Conservation (phyloP, 129 eudicot species). For the Oenanthe sinensis region DNA sequence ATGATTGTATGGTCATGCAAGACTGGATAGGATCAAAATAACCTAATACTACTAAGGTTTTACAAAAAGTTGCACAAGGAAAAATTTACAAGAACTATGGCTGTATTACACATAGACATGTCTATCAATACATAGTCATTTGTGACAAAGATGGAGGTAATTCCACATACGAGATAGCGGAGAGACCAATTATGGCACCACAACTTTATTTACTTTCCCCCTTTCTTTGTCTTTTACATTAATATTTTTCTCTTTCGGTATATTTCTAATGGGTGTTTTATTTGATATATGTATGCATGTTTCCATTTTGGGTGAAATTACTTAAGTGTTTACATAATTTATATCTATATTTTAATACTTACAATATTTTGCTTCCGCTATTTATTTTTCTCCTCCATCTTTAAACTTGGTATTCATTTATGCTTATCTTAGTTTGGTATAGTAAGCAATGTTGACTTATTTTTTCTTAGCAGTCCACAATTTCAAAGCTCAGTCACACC, state of each 20-base stretch:
- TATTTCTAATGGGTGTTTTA: background rate
- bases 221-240: background rate
- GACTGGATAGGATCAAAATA: background rate
- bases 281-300: background rate
- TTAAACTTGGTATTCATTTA: background rate
- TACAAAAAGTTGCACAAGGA: background rate
- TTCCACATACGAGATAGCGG: background rate
- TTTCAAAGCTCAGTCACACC: background rate
- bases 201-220: background rate
- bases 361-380: background rate
- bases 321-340: background rate
- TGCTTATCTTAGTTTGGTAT: background rate
- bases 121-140: background rate
- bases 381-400: background rate
- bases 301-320: background rate
- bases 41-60: background rate
- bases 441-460: background rate
- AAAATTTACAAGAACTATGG: background rate
- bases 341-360: background rate
- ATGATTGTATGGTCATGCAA: background rate
- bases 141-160: background rate
- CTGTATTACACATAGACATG: background rate
- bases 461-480: background rate
- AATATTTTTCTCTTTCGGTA: background rate
- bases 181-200: background rate